Percentiles rank a stretch among this genome's conserved stretches.
Conservation (phyloP, 23 red algal genomes). For the Porphyridium purpureum region DNA sequence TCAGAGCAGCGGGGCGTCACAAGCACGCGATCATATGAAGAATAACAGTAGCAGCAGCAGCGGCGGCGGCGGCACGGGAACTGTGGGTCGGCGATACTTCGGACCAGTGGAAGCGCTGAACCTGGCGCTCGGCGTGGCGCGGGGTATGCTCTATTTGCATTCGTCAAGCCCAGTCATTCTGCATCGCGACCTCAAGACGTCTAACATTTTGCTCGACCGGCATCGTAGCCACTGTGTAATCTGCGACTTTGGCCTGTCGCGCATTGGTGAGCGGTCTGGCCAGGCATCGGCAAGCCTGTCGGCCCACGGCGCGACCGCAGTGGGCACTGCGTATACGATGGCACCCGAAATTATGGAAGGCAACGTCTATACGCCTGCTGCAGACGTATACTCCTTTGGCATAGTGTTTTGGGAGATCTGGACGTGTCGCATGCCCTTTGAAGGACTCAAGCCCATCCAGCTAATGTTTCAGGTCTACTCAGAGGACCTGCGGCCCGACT, state of each 20-base stretch:
- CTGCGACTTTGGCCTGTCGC: slow-evolving; percentile 87
- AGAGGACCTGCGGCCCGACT: slow-evolving; percentile 49
- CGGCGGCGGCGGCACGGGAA: no score
- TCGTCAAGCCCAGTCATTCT: slow-evolving; percentile 78
- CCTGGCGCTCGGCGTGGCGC: slow-evolving; percentile 61
- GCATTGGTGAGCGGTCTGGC: slow-evolving; percentile 34
- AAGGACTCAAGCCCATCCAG: slow-evolving; percentile 68
- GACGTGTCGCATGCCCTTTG: slow-evolving; percentile 55
- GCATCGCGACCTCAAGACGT: slow-evolving; percentile 91
- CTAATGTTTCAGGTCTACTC: slow-evolving; percentile 80
- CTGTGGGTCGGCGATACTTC: slow-evolving; percentile 17
- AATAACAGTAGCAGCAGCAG: no score
- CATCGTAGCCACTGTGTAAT: slow-evolving; percentile 63
- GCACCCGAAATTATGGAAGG: slow-evolving; percentile 86
- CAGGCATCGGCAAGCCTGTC: no score
- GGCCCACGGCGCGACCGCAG: no score
- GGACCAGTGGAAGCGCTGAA: slow-evolving; percentile 27
- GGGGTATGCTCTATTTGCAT: slow-evolving; percentile 96
- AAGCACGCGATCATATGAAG: no score
- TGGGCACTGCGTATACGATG: slow-evolving; percentile 94
- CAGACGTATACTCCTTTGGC: slow-evolving; percentile 96
- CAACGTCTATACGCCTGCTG: slow-evolving; percentile 45
- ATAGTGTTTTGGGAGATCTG: slow-evolving; percentile 90
- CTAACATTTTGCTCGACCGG: slow-evolving; percentile 86
- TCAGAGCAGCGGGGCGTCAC: no score